Conservation (phyloP, 1,284 basidiomycete species). For the Trametes pubescens region DNA sequence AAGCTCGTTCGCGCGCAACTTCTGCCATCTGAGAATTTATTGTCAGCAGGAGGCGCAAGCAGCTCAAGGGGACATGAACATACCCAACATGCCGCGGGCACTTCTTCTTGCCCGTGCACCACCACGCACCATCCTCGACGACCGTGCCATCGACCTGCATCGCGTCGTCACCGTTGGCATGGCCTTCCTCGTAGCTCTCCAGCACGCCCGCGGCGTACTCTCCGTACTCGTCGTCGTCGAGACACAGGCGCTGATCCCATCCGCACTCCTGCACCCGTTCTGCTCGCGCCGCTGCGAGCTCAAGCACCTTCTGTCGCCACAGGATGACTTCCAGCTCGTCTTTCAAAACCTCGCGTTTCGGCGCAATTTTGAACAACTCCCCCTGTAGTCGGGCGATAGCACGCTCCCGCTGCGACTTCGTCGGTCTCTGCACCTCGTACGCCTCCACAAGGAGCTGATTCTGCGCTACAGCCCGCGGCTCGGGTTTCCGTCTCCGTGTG, state of each 20-base stretch:
- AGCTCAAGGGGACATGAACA: background rate
- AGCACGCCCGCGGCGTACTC: constrained; percentile 69
- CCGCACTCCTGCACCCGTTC: constrained; percentile 73
- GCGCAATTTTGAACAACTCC: constrained; percentile 62
- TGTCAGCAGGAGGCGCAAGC: constrained; percentile 8
- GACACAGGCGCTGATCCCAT: constrained; percentile 85
- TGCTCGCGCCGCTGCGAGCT: constrained; percentile 68
- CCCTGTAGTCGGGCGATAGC: constrained; percentile 60
- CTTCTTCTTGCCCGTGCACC: constrained; percentile 76
- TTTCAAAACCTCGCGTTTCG: constrained; percentile 67
- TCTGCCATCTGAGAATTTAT: constrained; percentile 70
- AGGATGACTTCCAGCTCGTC: constrained; percentile 69
- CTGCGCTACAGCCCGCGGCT: constrained; percentile 12
- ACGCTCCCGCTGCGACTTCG: constrained; percentile 52
- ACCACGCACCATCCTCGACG: constrained; percentile 63
- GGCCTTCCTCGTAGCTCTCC: constrained; percentile 68
- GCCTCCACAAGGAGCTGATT: constrained; percentile 18
- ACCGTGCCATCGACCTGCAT: constrained; percentile 53
- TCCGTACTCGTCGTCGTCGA: constrained; percentile 77
- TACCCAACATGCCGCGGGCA: constrained; percentile 84
- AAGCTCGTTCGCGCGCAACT: constrained; percentile 74
- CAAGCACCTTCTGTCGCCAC: constrained; percentile 72
- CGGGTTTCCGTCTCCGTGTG: constrained; percentile 45
- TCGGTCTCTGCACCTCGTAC: constrained; percentile 38
- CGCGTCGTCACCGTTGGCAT: constrained; percentile 46